Base-by-base conservation (phyloP, 2,329 filamentous ascomycete species). In the Massarina eburnea region DNA sequence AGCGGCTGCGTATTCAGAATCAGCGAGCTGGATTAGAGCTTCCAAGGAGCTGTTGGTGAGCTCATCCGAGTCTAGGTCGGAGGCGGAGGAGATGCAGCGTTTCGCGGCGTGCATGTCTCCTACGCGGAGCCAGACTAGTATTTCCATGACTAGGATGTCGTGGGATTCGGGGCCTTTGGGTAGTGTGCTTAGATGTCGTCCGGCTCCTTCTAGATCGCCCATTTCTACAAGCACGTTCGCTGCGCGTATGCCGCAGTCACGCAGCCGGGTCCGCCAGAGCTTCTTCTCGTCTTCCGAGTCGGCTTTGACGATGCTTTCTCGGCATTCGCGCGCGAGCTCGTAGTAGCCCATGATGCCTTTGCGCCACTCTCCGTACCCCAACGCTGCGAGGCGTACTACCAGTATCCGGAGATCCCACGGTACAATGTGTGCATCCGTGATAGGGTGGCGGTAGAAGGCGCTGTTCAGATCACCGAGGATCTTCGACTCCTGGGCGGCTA, bases 311-410 rank as follows among this genome's bases (percentile, higher is more conserved):
- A 89, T 74, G 45, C 80, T 78, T 2, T 76, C 73, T 15, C 91
- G 78, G 2, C 89, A 89, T 68, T 95, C 90, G 8, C 88, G 73
- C 0, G 86, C 91, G 2, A 97, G 79, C 52, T 96, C 91, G 65
- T 96, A 95, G 66, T 95, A 89, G 35, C 88, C 88, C 78, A 94
- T 92, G 46, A 99, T 85, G 3, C 89, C 88, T 50, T 91, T 80
- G 4, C 92, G 80, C 39, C 85, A 82, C 70, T 99, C 94, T 3
- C 86, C 86, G 53, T 94, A 95, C 1, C 89, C 90, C 36, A 96
- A 80, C 0, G 89, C 89, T 57, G 95, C 89, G 17, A 97, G 78
- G 1, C 91, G 81, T 8, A 96, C 87, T 6, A 86, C 85, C 14
- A 97, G 78, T 2, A 96, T 80, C 6, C 94, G 83, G 41, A 99